Base-by-base conservation (phyloP, 352 stramenopile species). In the Globisporangium cystogenes region DNA sequence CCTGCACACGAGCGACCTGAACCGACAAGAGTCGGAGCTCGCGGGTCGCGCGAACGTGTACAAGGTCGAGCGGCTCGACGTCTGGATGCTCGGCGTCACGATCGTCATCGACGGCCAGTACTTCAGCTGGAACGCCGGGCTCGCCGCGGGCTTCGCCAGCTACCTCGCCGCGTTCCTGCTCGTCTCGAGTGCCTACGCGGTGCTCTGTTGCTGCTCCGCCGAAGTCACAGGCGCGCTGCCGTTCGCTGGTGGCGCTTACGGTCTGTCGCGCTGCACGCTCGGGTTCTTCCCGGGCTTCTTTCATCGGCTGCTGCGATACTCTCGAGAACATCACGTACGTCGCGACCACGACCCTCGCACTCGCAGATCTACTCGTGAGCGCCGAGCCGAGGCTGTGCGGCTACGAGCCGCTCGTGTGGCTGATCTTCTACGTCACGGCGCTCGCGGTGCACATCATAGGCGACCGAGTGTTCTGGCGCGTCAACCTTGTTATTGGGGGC, bases 81-180 rank as follows among this genome's bases (percentile, higher is more conserved):
- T 76, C 58, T 74, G 51, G 57, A 59, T 68, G 10, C 51, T 74
- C 21, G 67, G 67, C 0, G 60, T 76, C 35, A 48, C 50, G 8
- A 74, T 74, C 47, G 67, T 55, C 6, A 57, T 76, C 8, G 65
- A 64, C 31, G 64, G 67, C 0, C 67, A 76, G 53, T 70, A 68
- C 58, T 70, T 73, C 31, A 61, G 53, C 50, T 75, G 67, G 60
- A 75, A 75, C 47, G 47, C 39, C 6, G 67, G 67, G 2, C 58
- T 75, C n/a, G 33, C 26, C 0, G 57, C 49, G 2, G 67, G 64
- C 3, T 40, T 69, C 31, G 60, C 57, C 46, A 57, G 55, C 14
- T 72, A 65, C 46, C 20, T 67, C 20, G 36, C 68, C 18, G 43
- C 44, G 21, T 63, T 65, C 21, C 41, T 65, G 26, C 29, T 76